Evolutionary conservation across 108 stramenopile genomes (phyloP).

Genomic region (Cyclotella cryptica): DNA sequence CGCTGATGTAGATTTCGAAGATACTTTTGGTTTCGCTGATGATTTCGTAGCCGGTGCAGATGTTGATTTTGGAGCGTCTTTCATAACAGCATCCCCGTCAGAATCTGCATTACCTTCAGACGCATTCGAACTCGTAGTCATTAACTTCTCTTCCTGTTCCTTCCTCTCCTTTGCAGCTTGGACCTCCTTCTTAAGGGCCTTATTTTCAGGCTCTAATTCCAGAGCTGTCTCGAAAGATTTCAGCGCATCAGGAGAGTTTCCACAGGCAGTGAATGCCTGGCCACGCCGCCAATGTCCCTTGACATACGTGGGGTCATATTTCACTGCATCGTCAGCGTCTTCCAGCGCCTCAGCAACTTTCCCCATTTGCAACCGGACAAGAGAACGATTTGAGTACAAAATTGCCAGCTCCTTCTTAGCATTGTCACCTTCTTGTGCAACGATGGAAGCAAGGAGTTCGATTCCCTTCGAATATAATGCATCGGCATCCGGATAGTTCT

Average conservation of each 20-base stretch:
- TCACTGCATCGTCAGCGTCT: conserved; percentile 58
- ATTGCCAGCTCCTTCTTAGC: conserved; percentile 57
- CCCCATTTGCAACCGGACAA: conserved; percentile 72
- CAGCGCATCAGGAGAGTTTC: conserved; percentile 61
- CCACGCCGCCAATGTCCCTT: conserved; percentile 86
- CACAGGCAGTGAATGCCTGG: conserved; percentile 64
- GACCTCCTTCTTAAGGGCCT: conserved; percentile 76
- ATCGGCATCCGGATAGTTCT: conserved; percentile 72
- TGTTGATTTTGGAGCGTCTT: conserved; percentile 12
- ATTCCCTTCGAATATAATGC: conserved; percentile 78
- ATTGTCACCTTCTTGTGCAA: conserved; percentile 16
- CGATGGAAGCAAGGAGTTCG: conserved; percentile 44
- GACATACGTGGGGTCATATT: conserved; percentile 69
- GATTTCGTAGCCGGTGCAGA: conserved; percentile 14
- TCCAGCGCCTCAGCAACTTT: conserved; percentile 59
- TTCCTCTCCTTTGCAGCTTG: conserved; percentile 49
- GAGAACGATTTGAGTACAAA: conserved; percentile 70
- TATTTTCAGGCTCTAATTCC: conserved; percentile 71
- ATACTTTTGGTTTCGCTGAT: not conserved
- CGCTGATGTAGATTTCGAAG: conserved; percentile 13
- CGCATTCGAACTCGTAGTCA: conserved; percentile 24
- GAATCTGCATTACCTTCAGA: conserved; percentile 43
- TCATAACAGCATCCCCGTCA: conserved; percentile 10
- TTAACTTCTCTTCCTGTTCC: conserved; percentile 49
- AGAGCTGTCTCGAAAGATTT: conserved; percentile 65